A percentile compares a stretch with the other conserved stretches of the same genome.
Evolutionary conservation across 2,329 filamentous ascomycete species (phyloP).

Genomic region (Neopestalotiopsis sp.): DNA sequence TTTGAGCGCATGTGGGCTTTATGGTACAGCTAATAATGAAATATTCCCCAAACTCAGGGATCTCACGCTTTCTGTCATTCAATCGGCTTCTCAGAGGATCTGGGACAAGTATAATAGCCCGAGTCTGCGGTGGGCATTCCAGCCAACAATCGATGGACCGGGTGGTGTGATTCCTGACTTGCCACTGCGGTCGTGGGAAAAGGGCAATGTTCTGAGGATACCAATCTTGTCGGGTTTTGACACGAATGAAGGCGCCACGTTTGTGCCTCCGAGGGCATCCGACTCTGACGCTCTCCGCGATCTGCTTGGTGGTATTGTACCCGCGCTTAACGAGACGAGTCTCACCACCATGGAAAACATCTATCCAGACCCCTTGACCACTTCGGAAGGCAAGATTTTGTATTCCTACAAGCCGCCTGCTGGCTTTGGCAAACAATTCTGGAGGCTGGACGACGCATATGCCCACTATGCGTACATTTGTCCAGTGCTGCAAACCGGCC

Average conservation of each 20-base stretch:
- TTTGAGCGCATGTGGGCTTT: conserved; percentile 56
- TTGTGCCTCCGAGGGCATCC: conserved; percentile 59
- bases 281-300: conserved; percentile 57
- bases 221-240: conserved; percentile 75
- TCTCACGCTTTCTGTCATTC: conserved; percentile 44
- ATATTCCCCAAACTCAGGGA: conserved; percentile 58
- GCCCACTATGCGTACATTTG: conserved; percentile 70
- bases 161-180: conserved; percentile 59
- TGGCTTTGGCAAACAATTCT: conserved; percentile 59
- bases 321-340: conserved; percentile 57
- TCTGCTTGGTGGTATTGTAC: conserved; percentile 69
- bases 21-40: conserved; percentile 49
- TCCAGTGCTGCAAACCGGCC: conserved; percentile 65
- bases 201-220: conserved; percentile 57
- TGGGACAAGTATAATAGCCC: conserved; percentile 47
- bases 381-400: conserved; percentile 39
- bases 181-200: conserved; percentile 65
- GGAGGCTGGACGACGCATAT: conserved; percentile 65
- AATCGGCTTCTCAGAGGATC: conserved; percentile 47
- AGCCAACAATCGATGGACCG: conserved; percentile 68
- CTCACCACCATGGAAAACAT: conserved; percentile 60
- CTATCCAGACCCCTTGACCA: conserved; percentile 64
- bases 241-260: conserved; percentile 71
- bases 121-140: conserved; percentile 67
- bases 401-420: conserved; percentile 44